Percentiles rank a stretch among this genome's conserved stretches.
Conservation (phyloP, 164 flowering plant genomes). For the Piper betle region DNA sequence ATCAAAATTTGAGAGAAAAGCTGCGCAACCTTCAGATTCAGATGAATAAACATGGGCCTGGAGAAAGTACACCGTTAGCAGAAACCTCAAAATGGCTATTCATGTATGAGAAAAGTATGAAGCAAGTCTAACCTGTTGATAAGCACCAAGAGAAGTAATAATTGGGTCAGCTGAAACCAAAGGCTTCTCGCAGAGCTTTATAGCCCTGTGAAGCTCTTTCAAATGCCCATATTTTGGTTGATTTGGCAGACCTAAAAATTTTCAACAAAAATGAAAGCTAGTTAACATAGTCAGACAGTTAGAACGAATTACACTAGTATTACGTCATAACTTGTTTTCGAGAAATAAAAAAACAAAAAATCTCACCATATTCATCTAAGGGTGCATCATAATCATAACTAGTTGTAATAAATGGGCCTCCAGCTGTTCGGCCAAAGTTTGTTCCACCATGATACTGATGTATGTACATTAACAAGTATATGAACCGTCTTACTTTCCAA, state of each 20-base stretch:
- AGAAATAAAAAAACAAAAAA: not conserved
- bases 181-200: slow-evolving; percentile 71
- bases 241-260: slow-evolving; percentile 54
- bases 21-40: slow-evolving; percentile 54
- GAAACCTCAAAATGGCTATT: not conserved
- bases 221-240: slow-evolving; percentile 92
- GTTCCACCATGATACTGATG: slow-evolving; percentile 95
- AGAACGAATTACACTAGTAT: not conserved
- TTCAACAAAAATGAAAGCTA: not conserved
- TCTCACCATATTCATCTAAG: slow-evolving; percentile 91
- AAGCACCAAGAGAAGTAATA: slow-evolving; percentile 48
- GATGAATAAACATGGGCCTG: slow-evolving; percentile 80
- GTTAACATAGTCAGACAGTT: not conserved
- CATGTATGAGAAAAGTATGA: not conserved
- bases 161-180: slow-evolving; percentile 76
- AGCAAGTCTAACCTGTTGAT: slow-evolving; percentile 6
- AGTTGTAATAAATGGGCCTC: slow-evolving; percentile 92
- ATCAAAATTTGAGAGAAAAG: slow-evolving; percentile 72
- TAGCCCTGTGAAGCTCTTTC: slow-evolving; percentile 76
- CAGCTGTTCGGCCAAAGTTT: slow-evolving; percentile 93
- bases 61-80: slow-evolving; percentile 1
- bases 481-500: not conserved
- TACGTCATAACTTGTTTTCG: not conserved
- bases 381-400: slow-evolving; percentile 99
- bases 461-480: not conserved